These are phyloP conservation scores for Echeveria elegans DNA, from an alignment of 164 flowering plant genomes.

Conservation along the genomic window DNA sequence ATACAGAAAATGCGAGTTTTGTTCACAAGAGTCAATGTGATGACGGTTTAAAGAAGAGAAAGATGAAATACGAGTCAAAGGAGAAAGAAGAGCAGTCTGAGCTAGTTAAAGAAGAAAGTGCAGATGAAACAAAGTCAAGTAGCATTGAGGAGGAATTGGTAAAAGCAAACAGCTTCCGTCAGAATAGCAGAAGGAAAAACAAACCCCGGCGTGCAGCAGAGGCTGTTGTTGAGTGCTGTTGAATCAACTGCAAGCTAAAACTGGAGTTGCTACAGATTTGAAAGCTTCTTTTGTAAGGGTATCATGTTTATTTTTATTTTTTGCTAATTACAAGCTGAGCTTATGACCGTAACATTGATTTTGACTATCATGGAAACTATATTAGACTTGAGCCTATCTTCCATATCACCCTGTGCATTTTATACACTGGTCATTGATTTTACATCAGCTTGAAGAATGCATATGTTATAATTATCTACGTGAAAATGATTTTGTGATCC, in stretches of 20 bases:
- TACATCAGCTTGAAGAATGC: no score
- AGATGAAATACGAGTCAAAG: constrained; percentile 26
- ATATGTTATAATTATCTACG: no score
- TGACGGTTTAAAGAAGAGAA: constrained; percentile 29
- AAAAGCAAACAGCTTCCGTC: constrained; percentile 38
- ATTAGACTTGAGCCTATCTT: no score
- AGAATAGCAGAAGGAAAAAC: constrained; percentile 42
- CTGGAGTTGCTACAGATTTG: constrained; percentile 1
- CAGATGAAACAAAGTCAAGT: constrained; percentile 23
- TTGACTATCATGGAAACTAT: no score
- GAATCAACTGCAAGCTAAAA: constrained; percentile 15
- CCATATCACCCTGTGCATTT: no score
- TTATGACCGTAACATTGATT: no score
- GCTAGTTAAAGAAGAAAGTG: constrained; percentile 30
- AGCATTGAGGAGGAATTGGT: constrained; percentile 18
- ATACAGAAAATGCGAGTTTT: constrained; percentile 19
- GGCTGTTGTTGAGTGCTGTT: constrained; percentile 55
- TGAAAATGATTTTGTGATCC: no score
- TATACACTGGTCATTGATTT: no score
- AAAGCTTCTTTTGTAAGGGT: no score
- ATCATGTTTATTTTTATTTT: no score
- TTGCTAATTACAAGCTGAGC: no score
- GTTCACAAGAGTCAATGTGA: no score
- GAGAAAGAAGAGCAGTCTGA: constrained; percentile 24
- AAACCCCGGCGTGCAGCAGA: constrained; percentile 58